phyloP scores from a whole-genome alignment of 75 land plant species.

The Pinus tabuliformis region DNA sequence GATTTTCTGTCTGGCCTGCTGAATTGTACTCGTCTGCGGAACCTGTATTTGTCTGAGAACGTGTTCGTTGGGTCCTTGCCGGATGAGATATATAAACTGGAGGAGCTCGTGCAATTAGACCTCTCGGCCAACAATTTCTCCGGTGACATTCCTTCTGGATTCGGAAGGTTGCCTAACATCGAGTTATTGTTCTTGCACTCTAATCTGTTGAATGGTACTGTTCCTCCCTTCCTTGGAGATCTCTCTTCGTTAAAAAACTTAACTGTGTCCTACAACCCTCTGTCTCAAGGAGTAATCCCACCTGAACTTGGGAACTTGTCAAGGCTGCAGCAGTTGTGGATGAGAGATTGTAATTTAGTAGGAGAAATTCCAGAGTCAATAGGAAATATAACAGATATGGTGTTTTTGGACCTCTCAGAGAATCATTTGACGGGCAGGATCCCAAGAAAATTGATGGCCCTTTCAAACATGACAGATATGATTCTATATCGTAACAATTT shows the following conservation, averaged over 20 bases:
- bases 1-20: slow-evolving; percentile 39
- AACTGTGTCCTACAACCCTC: slow-evolving; percentile 36
- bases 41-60: slow-evolving; percentile 47
- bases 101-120: slow-evolving; percentile 12
- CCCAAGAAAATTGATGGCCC: not conserved
- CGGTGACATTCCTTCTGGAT: slow-evolving; percentile 42
- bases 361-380: slow-evolving; percentile 58
- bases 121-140: slow-evolving; percentile 40
- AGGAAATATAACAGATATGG: slow-evolving; percentile 9
- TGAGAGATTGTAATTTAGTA: slow-evolving; percentile 27
- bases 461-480: slow-evolving; percentile 9
- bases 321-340: slow-evolving; percentile 39
- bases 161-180: slow-evolving; percentile 32
- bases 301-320: slow-evolving; percentile 41
- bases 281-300: slow-evolving; percentile 35
- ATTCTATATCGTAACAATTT: slow-evolving; percentile 12
- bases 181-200: slow-evolving; percentile 19
- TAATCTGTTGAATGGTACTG: slow-evolving; percentile 45
- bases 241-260: slow-evolving; percentile 38
- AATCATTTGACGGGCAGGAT: slow-evolving; percentile 13
- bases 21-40: slow-evolving; percentile 34
- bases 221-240: slow-evolving; percentile 52
- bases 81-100: slow-evolving; percentile 37
- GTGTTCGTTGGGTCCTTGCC: slow-evolving; percentile 63
- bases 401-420: not conserved